Evolutionary conservation across 129 eudicot species (phyloP), one percentile per base, ranked within the genome.

Genomic region (Mikania micrantha): DNA sequence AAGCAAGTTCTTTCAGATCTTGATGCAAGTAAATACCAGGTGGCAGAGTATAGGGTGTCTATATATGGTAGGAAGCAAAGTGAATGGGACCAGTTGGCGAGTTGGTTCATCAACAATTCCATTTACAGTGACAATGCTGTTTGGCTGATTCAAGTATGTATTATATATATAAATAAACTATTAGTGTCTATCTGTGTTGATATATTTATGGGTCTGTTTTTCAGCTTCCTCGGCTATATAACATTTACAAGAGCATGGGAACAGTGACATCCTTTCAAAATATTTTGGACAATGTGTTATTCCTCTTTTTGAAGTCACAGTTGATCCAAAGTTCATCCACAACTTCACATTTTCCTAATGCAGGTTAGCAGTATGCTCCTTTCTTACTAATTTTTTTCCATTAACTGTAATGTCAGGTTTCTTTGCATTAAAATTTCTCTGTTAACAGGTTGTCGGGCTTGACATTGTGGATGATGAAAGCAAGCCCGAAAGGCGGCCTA

Each of bases 11-110:
- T 86, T 65, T 70, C 85, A 47, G 93, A 86, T 75, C 84, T 83
- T 60, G 93, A 86, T 80, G 82, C 88, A 63, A 86, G 88, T 74
- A 86, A 83, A 80, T 86, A 86, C 74, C 93, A 86, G 93, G 81
- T 86, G 80, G 93, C 88, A 3, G 93, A 86, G 69, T 86, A 86
- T 61, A 80, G 88, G 67, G 81, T 86, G 11, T 86, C 93, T 12
- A 80, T 86, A 63, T 86, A 86, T 71, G 93, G 93, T 54, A 83
- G 93, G 84, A 86, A 86, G 80, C 93, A 86, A 75, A 86, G 93
- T 72, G 93, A 86, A 62, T 86, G 93, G 93, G 88, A 86, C 71
- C 85, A 80, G 69, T 75, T 83, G 71, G 93, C 93, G 3, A 83
- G 88, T 78, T 86, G 93, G 93, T 83, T 86, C 16, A 83, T 86